Evolutionary conservation across 2,329 filamentous ascomycete genomes (phyloP).

Genomic region (Hypoxylon sp.): DNA sequence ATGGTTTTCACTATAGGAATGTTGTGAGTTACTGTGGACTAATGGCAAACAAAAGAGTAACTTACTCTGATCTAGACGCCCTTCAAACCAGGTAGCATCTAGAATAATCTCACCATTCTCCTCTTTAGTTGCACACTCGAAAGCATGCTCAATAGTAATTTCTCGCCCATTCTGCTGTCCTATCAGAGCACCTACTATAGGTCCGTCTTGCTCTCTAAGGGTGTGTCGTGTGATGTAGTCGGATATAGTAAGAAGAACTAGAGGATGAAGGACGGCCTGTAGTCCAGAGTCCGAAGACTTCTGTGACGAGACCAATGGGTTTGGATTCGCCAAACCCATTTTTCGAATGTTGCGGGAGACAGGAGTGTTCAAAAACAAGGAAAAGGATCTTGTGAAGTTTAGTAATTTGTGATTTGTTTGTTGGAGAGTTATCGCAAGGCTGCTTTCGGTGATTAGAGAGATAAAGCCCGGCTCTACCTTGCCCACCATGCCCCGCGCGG

Average conservation of each 20-base stretch:
- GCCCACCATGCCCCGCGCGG: slow-evolving; percentile 33
- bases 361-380: background rate
- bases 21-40: slow-evolving; percentile 30
- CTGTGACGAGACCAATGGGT: slow-evolving; percentile 75
- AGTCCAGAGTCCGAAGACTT: slow-evolving; percentile 81
- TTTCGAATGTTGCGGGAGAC: slow-evolving; percentile 36
- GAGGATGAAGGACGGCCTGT: slow-evolving; percentile 88
- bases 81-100: slow-evolving; percentile 79
- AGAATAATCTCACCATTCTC: slow-evolving; percentile 73
- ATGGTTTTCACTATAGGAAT: slow-evolving; percentile 82
- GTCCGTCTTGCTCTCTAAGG: slow-evolving; percentile 79
- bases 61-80: slow-evolving; percentile 88
- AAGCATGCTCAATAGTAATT: slow-evolving; percentile 93
- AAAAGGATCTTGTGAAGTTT: slow-evolving; percentile 18
- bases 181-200: slow-evolving; percentile 88
- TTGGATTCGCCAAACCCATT: slow-evolving; percentile 65
- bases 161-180: slow-evolving; percentile 92
- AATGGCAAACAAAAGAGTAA: slow-evolving; percentile 36
- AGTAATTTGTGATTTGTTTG: slow-evolving; percentile 29
- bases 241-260: slow-evolving; percentile 95
- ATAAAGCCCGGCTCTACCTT: too few species aligned
- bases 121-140: slow-evolving; percentile 78
- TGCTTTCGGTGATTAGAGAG: slow-evolving; percentile 12
- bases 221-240: slow-evolving; percentile 96
- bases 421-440: slow-evolving; percentile 22